Evolutionary conservation across 805 yeast genomes (phyloP), one percentile per base, ranked within the genome.

Genomic region (Debaryomyces prosopidis): DNA sequence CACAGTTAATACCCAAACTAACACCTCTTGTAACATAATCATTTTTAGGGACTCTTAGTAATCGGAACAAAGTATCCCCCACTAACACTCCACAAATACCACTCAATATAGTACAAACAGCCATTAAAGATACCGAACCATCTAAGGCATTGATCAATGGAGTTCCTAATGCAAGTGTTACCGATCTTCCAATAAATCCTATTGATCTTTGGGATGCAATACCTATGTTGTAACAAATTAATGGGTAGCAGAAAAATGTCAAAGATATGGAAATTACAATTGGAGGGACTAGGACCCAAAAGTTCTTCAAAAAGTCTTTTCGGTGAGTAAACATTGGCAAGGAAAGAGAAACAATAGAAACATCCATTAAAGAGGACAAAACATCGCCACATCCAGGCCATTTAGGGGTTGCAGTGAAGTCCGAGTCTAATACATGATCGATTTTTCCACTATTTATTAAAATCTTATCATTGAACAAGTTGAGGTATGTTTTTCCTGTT

Each of bases 371-470:
- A 0, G 90, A 77, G 5, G 82, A 60, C 33, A 87, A 71, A 14
- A 87, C 70, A 58, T 87, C 95, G 2, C 96, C 96, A 11, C 91
- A 87, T 0, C 96, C 96, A 0, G 95, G 94, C 77, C 81, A 76
- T 16, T 63, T 58, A 1, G 75, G 72, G 2, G 68, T 62, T 3
- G 63, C 55, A 0, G 76, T 68, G 33, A 46, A 57, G 35, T 59
- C 55, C 11, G 46, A 49, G 1, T 41, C 38, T 11, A 48, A 46
- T 12, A 49, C 48, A 11, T 45, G 30, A n/a, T 32, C 38, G 5
- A 46, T 42, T 18, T 61, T 52, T 5, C 72, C 69, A 33, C 56
- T 63, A 30, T 68, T 56, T 36, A 62, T 48, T 52, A 64, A 40
- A 3, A 60, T 54, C 17, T 63, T 49, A 19, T 66, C 60, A 52